phyloP scores from a whole-genome alignment of 2,329 filamentous ascomycete genomes.

The Fusarium torulosum region DNA sequence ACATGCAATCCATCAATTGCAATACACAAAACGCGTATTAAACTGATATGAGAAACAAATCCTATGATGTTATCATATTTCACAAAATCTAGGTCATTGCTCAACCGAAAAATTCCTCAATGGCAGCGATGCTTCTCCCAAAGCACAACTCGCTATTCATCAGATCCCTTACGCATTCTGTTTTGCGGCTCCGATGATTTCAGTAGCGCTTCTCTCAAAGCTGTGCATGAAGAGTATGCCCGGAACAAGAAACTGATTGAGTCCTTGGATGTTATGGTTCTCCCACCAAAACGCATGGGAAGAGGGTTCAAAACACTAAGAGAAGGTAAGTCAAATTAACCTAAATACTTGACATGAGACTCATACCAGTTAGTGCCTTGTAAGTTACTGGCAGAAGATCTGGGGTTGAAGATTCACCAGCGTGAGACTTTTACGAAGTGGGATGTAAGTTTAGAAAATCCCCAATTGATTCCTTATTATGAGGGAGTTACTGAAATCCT shows the following conservation, averaged over 20 bases:
- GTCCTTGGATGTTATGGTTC: slow-evolving; percentile 87
- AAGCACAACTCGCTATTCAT: slow-evolving; percentile 33
- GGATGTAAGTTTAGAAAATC: slow-evolving; percentile 67
- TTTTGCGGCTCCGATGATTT: slow-evolving; percentile 97
- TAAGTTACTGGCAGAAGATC: slow-evolving; percentile 70
- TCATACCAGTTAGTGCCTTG: slow-evolving; percentile 74
- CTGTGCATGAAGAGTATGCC: slow-evolving; percentile 72
- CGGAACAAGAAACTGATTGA: slow-evolving; percentile 68
- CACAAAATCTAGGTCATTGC: slow-evolving; percentile 10
- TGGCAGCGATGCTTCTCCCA: slow-evolving; percentile 41
- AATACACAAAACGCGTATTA: not conserved
- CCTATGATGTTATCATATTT: slow-evolving; percentile 41
- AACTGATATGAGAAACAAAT: not conserved
- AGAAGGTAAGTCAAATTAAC: slow-evolving; percentile 64
- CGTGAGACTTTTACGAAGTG: slow-evolving; percentile 86
- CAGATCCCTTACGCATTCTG: slow-evolving; percentile 81
- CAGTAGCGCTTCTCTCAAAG: slow-evolving; percentile 81
- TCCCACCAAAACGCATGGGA: slow-evolving; percentile 82
- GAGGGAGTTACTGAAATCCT: slow-evolving; percentile 8
- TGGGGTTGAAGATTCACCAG: slow-evolving; percentile 77
- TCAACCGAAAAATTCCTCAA: slow-evolving; percentile 19
- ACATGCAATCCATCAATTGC: not conserved
- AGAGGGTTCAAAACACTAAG: slow-evolving; percentile 77
- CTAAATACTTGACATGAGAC: not conserved
- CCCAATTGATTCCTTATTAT: not conserved